These are phyloP conservation scores for Cytidiella melzeri DNA, from an alignment of 768 basidiomycete species.

Conservation along the genomic window DNA sequence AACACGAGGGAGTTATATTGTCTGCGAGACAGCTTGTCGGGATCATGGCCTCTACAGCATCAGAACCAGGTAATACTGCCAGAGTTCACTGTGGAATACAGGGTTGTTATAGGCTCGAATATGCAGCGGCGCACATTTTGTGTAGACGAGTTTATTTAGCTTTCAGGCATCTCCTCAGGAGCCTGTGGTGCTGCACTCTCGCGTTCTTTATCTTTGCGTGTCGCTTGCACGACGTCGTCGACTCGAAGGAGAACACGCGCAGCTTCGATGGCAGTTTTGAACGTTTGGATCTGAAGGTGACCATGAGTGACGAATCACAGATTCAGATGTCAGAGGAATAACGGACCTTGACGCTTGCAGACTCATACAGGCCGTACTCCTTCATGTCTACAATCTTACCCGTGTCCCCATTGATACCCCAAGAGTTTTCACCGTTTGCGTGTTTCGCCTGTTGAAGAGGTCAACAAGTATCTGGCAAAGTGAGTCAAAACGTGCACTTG, in stretches of 20 bases:
- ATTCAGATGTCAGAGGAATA: background rate
- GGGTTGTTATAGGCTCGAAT: too few species aligned
- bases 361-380: slow-evolving; percentile 87
- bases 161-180: slow-evolving; percentile 48
- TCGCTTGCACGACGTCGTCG: slow-evolving; percentile 91
- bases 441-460: slow-evolving; percentile 84
- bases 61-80: too few species aligned
- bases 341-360: slow-evolving; percentile 78
- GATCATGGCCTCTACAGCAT: too few species aligned
- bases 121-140: too few species aligned
- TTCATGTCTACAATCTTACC: slow-evolving; percentile 98
- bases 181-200: slow-evolving; percentile 37
- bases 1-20: too few species aligned
- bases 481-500: slow-evolving; percentile 58
- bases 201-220: slow-evolving; percentile 65
- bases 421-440: slow-evolving; percentile 82
- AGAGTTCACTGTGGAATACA: too few species aligned
- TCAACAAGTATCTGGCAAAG: background rate
- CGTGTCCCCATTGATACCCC: slow-evolving; percentile 94
- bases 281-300: slow-evolving; percentile 67
- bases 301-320: background rate
- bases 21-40: too few species aligned
- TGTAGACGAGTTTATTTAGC: too few species aligned
- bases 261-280: slow-evolving; percentile 97
- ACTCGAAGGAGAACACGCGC: slow-evolving; percentile 89